Evolutionary conservation across 495 filamentous ascomycete species (phyloP).

Genomic region (Collariella sp.): DNA sequence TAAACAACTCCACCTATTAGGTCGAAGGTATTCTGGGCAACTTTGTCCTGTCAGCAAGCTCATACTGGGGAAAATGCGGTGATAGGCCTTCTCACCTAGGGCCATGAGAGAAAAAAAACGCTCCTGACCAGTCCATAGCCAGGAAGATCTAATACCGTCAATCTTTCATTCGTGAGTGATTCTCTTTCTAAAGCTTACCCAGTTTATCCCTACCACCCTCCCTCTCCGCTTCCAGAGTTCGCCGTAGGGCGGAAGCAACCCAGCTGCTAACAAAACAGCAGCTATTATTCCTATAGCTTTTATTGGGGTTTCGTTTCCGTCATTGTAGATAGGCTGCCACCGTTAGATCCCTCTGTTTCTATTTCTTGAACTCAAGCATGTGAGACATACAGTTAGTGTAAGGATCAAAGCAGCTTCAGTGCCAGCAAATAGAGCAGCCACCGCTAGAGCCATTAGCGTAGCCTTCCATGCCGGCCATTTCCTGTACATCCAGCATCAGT

Average conservation of each 20-base stretch:
- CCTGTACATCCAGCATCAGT: constrained; percentile 24
- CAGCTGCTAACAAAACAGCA: constrained; percentile 62
- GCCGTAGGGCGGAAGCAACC: constrained; percentile 61
- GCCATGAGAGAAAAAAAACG: constrained; percentile 69
- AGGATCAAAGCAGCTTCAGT: constrained; percentile 55
- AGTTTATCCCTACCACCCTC: constrained; percentile 61
- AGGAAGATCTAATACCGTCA: constrained; percentile 49
- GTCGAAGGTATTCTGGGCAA: constrained; percentile 63
- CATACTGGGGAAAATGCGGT: neutral
- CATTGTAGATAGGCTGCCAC: constrained; percentile 41
- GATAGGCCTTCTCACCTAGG: constrained; percentile 39
- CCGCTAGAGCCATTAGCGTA: constrained; percentile 30
- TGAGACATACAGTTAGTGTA: constrained; percentile 45
- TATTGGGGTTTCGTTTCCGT: constrained; percentile 44
- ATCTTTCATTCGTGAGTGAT: neutral
- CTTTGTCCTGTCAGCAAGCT: constrained; percentile 33
- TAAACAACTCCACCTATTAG: constrained; percentile 60
- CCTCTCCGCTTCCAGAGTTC: constrained; percentile 65
- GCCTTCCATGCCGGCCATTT: constrained; percentile 47
- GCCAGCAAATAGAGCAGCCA: constrained; percentile 45
- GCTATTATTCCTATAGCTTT: constrained; percentile 54
- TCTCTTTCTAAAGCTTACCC: constrained; percentile 8
- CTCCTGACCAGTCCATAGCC: constrained; percentile 60
- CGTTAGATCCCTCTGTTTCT: constrained; percentile 1
- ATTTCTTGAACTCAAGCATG: neutral